These are phyloP conservation scores for Malassezia restricta DNA, from an alignment of 1,284 basidiomycete species.

Conservation along the genomic window DNA sequence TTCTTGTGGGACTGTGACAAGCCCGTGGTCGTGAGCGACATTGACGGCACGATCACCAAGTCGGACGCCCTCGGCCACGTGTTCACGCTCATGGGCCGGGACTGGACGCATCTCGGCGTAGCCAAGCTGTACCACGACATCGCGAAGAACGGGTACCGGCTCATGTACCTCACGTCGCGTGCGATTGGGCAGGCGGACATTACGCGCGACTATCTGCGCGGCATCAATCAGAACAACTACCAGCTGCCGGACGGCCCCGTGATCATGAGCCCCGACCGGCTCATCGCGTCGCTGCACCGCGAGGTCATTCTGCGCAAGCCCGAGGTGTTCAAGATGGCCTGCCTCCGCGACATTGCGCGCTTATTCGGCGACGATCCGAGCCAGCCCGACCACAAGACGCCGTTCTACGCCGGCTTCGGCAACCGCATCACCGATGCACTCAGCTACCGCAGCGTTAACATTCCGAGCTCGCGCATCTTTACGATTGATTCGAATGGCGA, in stretches of 20 bases:
- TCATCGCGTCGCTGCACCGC: constrained; percentile 87
- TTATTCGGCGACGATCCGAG: constrained; percentile 59
- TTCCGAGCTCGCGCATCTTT: constrained; percentile 88
- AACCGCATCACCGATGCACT: constrained; percentile 97
- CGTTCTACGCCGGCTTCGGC: constrained; percentile 96
- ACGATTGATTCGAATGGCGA: constrained; percentile 92
- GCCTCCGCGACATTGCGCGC: constrained; percentile 84
- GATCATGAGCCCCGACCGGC: constrained; percentile 93
- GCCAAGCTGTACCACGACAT: constrained; percentile 98
- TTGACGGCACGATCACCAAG: constrained; percentile 91
- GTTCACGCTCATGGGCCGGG: constrained; percentile 96
- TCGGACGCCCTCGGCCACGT: constrained; percentile 95
- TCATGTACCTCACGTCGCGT: constrained; percentile 93
- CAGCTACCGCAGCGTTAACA: constrained; percentile 87
- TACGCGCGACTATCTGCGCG: constrained; percentile 85
- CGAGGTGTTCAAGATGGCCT: constrained; percentile 99
- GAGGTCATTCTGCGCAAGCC: constrained; percentile 62
- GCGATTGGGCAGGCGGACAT: constrained; percentile 97
- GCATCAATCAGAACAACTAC: constrained; percentile 89
- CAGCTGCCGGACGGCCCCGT: constrained; percentile 94
- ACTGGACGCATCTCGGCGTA: constrained; percentile 97
- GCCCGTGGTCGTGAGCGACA: constrained; percentile 85
- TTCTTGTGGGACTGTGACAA: constrained; percentile 91
- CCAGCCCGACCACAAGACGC: constrained; percentile 40
- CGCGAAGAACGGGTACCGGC: constrained; percentile 84